Conservation (phyloP, 2,329 filamentous ascomycete species). For the Trichoderma hamatum region DNA sequence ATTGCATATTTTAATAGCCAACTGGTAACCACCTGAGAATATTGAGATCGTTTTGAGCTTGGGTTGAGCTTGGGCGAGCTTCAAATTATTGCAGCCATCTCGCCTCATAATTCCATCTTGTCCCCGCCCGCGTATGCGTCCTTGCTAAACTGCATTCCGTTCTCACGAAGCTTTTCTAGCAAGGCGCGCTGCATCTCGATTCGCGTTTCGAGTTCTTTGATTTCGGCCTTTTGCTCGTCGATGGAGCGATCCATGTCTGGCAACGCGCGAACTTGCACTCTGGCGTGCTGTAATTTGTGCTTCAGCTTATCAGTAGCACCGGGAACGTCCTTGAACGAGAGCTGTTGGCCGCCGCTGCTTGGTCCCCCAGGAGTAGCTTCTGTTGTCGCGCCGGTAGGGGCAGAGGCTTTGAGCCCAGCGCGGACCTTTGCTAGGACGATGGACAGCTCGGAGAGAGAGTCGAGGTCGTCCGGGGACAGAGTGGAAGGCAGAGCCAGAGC, state of each 20-base stretch:
- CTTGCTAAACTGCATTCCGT: conserved; percentile 42
- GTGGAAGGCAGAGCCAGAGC: conserved; percentile 60
- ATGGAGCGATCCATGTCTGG: conserved; percentile 70
- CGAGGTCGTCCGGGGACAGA: conserved; percentile 80
- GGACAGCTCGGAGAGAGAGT: conserved; percentile 81
- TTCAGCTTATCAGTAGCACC: conserved; percentile 78
- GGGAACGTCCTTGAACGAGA: conserved; percentile 72
- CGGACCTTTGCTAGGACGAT: conserved; percentile 76
- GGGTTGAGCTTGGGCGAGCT: background rate
- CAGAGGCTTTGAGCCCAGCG: conserved; percentile 47
- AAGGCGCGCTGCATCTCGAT: conserved; percentile 65
- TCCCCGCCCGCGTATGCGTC: conserved; percentile 37
- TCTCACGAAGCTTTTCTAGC: conserved; percentile 56
- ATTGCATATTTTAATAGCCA: background rate
- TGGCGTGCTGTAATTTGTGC: conserved; percentile 80
- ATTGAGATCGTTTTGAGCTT: background rate
- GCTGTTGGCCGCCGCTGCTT: conserved; percentile 42
- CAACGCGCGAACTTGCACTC: conserved; percentile 64
- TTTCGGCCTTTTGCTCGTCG: conserved; percentile 72
- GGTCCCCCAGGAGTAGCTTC: conserved; percentile 44
- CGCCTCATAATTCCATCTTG: conserved; percentile 47
- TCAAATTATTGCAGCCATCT: background rate
- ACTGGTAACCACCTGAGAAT: background rate
- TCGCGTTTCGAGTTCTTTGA: conserved; percentile 64
- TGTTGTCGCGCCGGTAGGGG: conserved; percentile 45